Evolutionary conservation across 2,329 filamentous ascomycete species (phyloP), one percentile per base, ranked within the genome.

Genomic region (Bipolaris zeicola): DNA sequence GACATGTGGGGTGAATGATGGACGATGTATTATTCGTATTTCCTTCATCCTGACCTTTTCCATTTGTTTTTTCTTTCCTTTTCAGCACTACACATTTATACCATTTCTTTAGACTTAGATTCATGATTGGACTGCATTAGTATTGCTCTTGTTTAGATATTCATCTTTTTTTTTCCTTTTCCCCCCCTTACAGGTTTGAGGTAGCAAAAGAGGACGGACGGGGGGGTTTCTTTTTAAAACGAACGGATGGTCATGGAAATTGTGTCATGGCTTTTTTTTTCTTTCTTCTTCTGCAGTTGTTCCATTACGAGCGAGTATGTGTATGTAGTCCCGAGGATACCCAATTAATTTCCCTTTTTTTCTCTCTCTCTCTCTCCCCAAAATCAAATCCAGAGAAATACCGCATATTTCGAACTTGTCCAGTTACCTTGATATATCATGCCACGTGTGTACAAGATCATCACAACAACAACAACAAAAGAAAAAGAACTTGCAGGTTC

Each of bases 1-100:
- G 52, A 34, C 28, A 50, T 20, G 50, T 63, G 47, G 57, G 55
- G 5, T 63, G 54, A 47, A 16, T 63, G 54, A 47, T 20, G n/a
- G 14, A 5, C 8, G 10, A 34, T 10, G 1, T 5, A 31, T 8
- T 8, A 36, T 36, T 16, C 7, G 3, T 37, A 37, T 7, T 37
- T 8, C n/a, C 34, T n/a, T n/a, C 16, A n/a, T 18, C 6, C 26
- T 44, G 33, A 45, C 34, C 26, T 34, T 24, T n/a, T 16, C 44
- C 22, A 18, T 52, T 33, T 16, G 16, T 16, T 13, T 3, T 1
- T 1, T 24, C 1, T 24, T 24, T 6, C 22, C 22, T 5, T 26
- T 26, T 6, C 24, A 10, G 18, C 16, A 28, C 26, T 34, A 11
- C n/a, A 41, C 20, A 7, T 31, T 20, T 39, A 24, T 22, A 24